Conservation (phyloP, 495 filamentous ascomycete species). For the Letharia columbiana region DNA sequence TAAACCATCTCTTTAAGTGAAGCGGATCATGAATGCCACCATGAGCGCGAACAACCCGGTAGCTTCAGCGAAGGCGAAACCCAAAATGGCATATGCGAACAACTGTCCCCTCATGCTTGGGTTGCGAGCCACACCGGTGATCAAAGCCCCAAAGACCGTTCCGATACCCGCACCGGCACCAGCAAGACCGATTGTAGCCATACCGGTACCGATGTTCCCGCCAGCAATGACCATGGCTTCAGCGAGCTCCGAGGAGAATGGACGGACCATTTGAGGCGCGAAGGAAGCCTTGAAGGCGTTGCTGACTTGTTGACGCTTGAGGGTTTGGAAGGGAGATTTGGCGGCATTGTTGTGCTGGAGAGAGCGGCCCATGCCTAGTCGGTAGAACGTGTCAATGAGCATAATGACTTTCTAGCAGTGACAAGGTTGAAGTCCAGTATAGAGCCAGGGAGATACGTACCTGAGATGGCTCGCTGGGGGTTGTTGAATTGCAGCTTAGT, state of each 20-base stretch:
- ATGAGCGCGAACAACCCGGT: constrained; percentile 90
- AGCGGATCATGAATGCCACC: constrained; percentile 66
- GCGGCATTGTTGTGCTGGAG: constrained; percentile 26
- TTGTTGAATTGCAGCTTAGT: constrained; percentile 16
- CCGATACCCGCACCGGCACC: constrained; percentile 91
- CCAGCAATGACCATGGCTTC: constrained; percentile 78
- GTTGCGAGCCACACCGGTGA: constrained; percentile 80
- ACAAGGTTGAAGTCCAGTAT: neutral
- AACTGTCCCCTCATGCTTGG: constrained; percentile 81
- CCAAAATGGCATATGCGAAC: constrained; percentile 88
- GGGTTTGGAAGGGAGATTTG: constrained; percentile 40
- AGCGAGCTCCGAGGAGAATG: constrained; percentile 75
- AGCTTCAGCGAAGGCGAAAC: constrained; percentile 90
- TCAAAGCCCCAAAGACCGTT: constrained; percentile 80
- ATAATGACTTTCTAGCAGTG: neutral
- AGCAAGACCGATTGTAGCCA: constrained; percentile 79
- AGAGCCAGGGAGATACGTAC: neutral
- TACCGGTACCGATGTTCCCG: constrained; percentile 80
- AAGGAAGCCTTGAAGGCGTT: constrained; percentile 55
- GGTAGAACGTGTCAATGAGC: neutral
- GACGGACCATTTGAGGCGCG: constrained; percentile 52
- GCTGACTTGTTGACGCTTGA: constrained; percentile 59
- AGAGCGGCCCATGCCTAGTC: constrained; percentile 9
- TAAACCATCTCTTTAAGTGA: constrained; percentile 13
- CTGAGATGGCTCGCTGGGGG: constrained; percentile 20